These are phyloP conservation scores for Lomentospora prolificans DNA, from an alignment of 2,329 filamentous ascomycete genomes.

Conservation along the genomic window DNA sequence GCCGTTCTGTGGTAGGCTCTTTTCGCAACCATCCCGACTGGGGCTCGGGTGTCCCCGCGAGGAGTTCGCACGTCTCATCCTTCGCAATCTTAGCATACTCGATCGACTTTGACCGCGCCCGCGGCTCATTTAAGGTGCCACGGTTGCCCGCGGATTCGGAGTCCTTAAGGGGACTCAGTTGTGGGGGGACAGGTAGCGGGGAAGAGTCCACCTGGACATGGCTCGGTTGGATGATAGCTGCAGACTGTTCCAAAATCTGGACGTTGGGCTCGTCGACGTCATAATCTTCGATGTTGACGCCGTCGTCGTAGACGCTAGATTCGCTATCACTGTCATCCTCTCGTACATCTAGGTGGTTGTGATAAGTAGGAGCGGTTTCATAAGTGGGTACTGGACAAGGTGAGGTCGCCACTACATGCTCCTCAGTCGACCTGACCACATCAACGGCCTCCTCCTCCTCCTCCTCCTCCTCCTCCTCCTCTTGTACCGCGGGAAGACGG, in stretches of 20 bases:
- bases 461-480: conserved; percentile 29
- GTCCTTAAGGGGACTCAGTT: conserved; percentile 41
- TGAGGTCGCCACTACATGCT: neutral
- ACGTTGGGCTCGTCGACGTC: conserved; percentile 33
- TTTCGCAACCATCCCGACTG: neutral
- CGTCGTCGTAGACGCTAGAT: conserved; percentile 33
- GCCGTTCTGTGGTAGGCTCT: neutral
- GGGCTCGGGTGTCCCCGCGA: conserved; percentile 15
- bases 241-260: conserved; percentile 34
- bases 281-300: conserved; percentile 28
- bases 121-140: conserved; percentile 14
- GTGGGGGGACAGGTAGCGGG: conserved; percentile 36
- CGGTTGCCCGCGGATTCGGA: conserved; percentile 41
- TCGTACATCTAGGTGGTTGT: neutral
- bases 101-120: conserved; percentile 18
- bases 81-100: conserved; percentile 37
- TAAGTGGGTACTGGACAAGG: neutral
- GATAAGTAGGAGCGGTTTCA: neutral
- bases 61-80: conserved; percentile 35
- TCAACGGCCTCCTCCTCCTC: conserved; percentile 13
- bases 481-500: conserved; percentile 35
- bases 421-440: conserved; percentile 11
- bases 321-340: conserved; percentile 25
- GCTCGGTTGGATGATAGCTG: conserved; percentile 17
- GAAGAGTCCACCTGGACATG: conserved; percentile 27